A percentile compares a stretch with the other conserved stretches of the same genome.
phyloP scores from a whole-genome alignment of 2,329 filamentous ascomycete species.

The Neonectria faginata region DNA sequence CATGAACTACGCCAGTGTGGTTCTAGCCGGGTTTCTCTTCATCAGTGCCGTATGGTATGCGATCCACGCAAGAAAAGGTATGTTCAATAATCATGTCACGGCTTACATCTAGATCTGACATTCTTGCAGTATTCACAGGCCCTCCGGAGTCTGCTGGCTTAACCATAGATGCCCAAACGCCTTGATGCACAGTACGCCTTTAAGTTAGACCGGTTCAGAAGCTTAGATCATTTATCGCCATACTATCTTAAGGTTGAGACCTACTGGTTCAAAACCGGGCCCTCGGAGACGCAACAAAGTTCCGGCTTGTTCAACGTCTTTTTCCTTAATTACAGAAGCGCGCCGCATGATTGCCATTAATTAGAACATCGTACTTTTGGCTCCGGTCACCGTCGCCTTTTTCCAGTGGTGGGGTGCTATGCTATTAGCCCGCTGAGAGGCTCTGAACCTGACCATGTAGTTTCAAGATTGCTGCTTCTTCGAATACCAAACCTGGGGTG shows the following conservation, averaged over 20 bases:
- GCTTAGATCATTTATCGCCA: not conserved
- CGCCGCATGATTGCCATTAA: not conserved
- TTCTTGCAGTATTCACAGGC: slow-evolving; percentile 36
- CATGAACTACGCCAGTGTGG: slow-evolving; percentile 78
- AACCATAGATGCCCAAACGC: not conserved
- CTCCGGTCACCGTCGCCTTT: too few species aligned
- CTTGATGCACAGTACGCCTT: too few species aligned
- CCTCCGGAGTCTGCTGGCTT: slow-evolving; percentile 41
- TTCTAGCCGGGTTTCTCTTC: slow-evolving; percentile 71
- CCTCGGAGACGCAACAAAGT: not conserved
- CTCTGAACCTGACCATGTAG: not conserved
- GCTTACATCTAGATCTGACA: not conserved
- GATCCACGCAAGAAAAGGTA: slow-evolving; percentile 53
- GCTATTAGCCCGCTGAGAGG: not conserved
- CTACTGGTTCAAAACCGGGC: not conserved
- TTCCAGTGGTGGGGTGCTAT: too few species aligned
- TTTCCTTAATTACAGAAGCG: not conserved
- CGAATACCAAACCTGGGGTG: not conserved
- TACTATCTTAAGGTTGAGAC: not conserved
- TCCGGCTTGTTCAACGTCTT: not conserved
- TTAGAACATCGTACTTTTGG: too few species aligned
- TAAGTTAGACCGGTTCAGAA: too few species aligned
- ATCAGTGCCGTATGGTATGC: slow-evolving; percentile 74
- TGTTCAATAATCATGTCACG: not conserved
- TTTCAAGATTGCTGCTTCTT: not conserved